Evolutionary conservation across 352 stramenopile species (phyloP).

Genomic region (Phytophthora pinifolia): DNA sequence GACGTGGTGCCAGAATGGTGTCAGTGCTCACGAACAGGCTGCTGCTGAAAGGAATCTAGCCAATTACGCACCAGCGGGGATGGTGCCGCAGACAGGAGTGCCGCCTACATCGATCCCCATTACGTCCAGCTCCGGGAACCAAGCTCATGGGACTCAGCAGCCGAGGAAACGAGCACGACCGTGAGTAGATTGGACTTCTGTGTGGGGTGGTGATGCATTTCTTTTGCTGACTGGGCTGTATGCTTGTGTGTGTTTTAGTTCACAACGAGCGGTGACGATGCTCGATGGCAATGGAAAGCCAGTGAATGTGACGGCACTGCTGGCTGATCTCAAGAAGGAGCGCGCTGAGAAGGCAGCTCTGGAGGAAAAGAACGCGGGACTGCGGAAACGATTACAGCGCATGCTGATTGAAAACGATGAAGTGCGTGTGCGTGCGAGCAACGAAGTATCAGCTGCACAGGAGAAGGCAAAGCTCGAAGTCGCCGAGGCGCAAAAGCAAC

Average conservation of each 20-base stretch:
- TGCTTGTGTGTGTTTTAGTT: conserved; percentile 10
- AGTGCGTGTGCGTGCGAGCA: conserved; percentile 54
- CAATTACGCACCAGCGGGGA: background rate
- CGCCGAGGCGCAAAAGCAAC: conserved; percentile 43
- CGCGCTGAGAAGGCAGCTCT: conserved; percentile 45
- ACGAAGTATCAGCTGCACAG: conserved; percentile 48
- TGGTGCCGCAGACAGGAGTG: conserved; percentile 6
- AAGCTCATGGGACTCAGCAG: conserved; percentile 14
- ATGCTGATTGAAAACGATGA: conserved; percentile 83
- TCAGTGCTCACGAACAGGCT: background rate
- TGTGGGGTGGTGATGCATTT: background rate
- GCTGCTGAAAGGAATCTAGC: background rate
- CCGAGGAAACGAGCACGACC: conserved; percentile 45
- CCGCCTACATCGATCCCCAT: conserved; percentile 11
- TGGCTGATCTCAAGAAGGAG: conserved; percentile 63
- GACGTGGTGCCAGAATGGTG: conserved; percentile 10
- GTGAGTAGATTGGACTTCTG: conserved; percentile 30
- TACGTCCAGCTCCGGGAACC: background rate
- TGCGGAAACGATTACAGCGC: conserved; percentile 71
- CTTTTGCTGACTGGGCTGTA: background rate
- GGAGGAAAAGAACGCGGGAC: conserved; percentile 62
- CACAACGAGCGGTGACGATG: conserved; percentile 23
- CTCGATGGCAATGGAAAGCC: conserved; percentile 27
- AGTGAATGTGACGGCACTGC: conserved; percentile 49
- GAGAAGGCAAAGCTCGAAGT: conserved; percentile 52